Evolutionary conservation across 2,329 filamentous ascomycete species (phyloP).

Genomic region (Teratosphaeria viscida): DNA sequence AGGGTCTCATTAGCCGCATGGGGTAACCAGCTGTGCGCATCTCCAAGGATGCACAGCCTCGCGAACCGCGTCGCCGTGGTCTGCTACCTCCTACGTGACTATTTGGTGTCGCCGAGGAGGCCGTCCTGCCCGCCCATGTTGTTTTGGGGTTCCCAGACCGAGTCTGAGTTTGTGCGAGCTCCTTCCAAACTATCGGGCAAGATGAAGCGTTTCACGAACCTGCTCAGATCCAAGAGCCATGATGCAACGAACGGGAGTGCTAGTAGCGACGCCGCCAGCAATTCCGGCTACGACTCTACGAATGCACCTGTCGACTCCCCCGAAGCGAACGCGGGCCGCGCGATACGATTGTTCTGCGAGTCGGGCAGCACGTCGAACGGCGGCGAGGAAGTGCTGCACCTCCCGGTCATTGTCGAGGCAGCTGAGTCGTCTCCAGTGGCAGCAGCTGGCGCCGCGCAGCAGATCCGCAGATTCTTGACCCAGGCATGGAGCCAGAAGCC

Average conservation of each 20-base stretch:
- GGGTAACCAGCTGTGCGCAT: not conserved
- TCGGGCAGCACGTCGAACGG: constrained; percentile 50
- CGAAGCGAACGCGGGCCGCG: constrained; percentile 54
- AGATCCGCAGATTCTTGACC: constrained; percentile 73
- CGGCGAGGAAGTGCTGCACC: constrained; percentile 83
- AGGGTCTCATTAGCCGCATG: not conserved
- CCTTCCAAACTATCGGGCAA: not conserved
- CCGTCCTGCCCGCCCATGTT: not conserved
- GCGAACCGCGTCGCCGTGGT: not conserved
- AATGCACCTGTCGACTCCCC: constrained; percentile 40
- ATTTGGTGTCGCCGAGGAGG: not conserved
- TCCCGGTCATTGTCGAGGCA: constrained; percentile 86
- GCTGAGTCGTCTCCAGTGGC: constrained; percentile 86
- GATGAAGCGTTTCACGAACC: constrained; percentile 18
- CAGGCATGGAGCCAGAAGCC: constrained; percentile 52
- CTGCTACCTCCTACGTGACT: not conserved
- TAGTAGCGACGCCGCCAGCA: not conserved
- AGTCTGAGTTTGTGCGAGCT: not conserved
- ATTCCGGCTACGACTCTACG: constrained; percentile 6
- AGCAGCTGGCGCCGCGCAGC: constrained; percentile 66
- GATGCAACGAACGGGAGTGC: not conserved
- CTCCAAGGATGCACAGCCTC: not conserved
- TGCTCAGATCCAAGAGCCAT: constrained; percentile 16
- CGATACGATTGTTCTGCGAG: constrained; percentile 71
- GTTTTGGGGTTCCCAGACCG: not conserved